Conservation (phyloP, 371 early-diverging fungal species). For the Mucor piriformis region DNA sequence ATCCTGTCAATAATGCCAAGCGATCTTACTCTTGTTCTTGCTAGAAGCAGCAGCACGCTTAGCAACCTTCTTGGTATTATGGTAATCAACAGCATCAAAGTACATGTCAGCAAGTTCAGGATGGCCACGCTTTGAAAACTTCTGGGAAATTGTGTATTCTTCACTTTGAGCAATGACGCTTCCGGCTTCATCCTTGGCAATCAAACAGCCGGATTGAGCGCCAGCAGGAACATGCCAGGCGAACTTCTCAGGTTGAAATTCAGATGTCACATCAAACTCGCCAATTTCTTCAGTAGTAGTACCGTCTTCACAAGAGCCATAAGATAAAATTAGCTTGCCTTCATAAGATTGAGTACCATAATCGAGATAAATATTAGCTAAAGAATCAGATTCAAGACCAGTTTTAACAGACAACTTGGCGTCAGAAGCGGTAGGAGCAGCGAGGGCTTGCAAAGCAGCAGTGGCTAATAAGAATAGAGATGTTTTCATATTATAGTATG, state of each 20-base stretch:
- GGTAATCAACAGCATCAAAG: slow-evolving; percentile 34
- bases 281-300: slow-evolving; percentile 21
- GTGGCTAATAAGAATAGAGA: slow-evolving; percentile 31
- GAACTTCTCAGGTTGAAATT: slow-evolving; percentile 29
- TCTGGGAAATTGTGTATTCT: slow-evolving; percentile 4
- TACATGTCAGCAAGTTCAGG: slow-evolving; percentile 35
- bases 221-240: slow-evolving; percentile 31
- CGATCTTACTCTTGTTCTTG: slow-evolving; percentile 17
- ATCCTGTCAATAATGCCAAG: not conserved
- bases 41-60: slow-evolving; percentile 23
- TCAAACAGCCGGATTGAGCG: slow-evolving; percentile 22
- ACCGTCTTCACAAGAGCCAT: slow-evolving; percentile 22
- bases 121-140: slow-evolving; percentile 30
- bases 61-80: slow-evolving; percentile 19
- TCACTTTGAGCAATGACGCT: slow-evolving; percentile 27
- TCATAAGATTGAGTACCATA: slow-evolving; percentile 18
- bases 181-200: slow-evolving; percentile 21
- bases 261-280: slow-evolving; percentile 12
- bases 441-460: slow-evolving; percentile 31
- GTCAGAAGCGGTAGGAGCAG: slow-evolving; percentile 17
- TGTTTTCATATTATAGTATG: slow-evolving; percentile 1
- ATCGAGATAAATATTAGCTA: slow-evolving; percentile 29
- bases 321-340: slow-evolving; percentile 16
- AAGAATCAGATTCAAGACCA: slow-evolving; percentile 20
- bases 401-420: slow-evolving; percentile 14